Evolutionary conservation across 495 filamentous ascomycete species (phyloP), one percentile per base, ranked within the genome.

Genomic region (Hyaloscypha hepaticicola): DNA sequence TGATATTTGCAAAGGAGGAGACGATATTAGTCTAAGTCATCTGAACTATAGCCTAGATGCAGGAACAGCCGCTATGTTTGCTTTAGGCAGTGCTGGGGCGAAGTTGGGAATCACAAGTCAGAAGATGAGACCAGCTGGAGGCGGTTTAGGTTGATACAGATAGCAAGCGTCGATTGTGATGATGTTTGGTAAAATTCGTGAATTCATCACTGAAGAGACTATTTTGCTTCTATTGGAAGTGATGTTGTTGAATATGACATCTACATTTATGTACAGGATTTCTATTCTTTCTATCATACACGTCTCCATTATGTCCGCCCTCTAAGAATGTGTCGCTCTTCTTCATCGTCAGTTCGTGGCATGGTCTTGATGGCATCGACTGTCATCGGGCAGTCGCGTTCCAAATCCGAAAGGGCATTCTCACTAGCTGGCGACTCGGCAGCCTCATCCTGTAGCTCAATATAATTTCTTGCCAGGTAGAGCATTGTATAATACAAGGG

Each of bases 401-500:
- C 58, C 60, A 82, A 67, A 7, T 72, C 68, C 51, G 77, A 70
- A 21, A 82, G 52, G 21, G 66, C 12, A 25, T 45, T 70, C 68
- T 45, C 59, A 60, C 8, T 61, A 64, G 45, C 76, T 74, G 22
- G 74, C 58, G 29, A 61, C 27, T 60, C 80, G 70, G 63, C 76
- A 72, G 66, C 70, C 14, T n/a, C 67, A 38, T 73, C 70, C 66
- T 79, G 77, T 31, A 84, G 69, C 29, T 78, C 70, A 19, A 79
- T 63, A 61, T 84, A 76, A 3, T 76, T 75, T 12, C 76, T 70
- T 7, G 83, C 83, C 21, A 90, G 74, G 25, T 79, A 75, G 2
- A 87, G 79, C 68, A 88, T 72, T 0, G 85, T 84, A 29, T 76
- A 53, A 60, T 87, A 87, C 27, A 76, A 76, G 6, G 84, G 85